A percentile compares a stretch with the other conserved stretches of the same genome.
phyloP scores from a whole-genome alignment of 106 monocot genomes.

The Platanthera guangdongensis region DNA sequence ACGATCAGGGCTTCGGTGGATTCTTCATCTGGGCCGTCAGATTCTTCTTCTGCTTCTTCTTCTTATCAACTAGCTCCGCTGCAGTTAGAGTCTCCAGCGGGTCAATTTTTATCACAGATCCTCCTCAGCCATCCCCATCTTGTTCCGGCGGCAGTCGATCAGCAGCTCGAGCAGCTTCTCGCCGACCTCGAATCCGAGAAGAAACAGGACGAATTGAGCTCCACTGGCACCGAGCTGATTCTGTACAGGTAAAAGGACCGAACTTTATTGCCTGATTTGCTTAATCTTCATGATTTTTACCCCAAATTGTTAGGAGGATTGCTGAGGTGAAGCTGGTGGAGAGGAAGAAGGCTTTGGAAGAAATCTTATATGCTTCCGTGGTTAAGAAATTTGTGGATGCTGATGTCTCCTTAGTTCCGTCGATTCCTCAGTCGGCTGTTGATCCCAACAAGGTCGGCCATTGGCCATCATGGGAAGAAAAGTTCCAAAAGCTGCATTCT shows the following conservation, averaged over 20 bases:
- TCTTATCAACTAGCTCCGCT: slow-evolving; percentile 56
- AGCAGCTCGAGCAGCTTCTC: slow-evolving; percentile 75
- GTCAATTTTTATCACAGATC: slow-evolving; percentile 71
- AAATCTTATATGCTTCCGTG: slow-evolving; percentile 67
- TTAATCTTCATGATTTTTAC: not conserved
- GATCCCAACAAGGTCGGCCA: slow-evolving; percentile 24
- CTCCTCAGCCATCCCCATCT: slow-evolving; percentile 69
- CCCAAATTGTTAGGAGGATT: slow-evolving; percentile 43
- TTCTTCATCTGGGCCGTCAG: slow-evolving; percentile 12
- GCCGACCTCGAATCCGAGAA: slow-evolving; percentile 51
- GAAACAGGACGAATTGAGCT: slow-evolving; percentile 29
- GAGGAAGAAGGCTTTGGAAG: slow-evolving; percentile 49
- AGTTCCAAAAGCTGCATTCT: slow-evolving; percentile 51
- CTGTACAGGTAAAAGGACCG: slow-evolving; percentile 29
- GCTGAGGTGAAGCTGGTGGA: slow-evolving; percentile 72
- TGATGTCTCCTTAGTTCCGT: slow-evolving; percentile 47
- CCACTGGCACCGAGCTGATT: slow-evolving; percentile 42
- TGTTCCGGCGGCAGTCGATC: slow-evolving; percentile 67
- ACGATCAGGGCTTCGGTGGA: slow-evolving; percentile 20
- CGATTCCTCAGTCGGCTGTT: slow-evolving; percentile 25
- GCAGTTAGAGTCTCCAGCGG: slow-evolving; percentile 58
- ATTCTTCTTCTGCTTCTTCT: not conserved
- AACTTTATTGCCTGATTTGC: not conserved
- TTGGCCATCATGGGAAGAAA: slow-evolving; percentile 40
- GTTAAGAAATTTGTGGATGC: slow-evolving; percentile 74